Base-by-base conservation (phyloP, 1,139 yeast genomes). In the Yamadazyma conglobata region DNA sequence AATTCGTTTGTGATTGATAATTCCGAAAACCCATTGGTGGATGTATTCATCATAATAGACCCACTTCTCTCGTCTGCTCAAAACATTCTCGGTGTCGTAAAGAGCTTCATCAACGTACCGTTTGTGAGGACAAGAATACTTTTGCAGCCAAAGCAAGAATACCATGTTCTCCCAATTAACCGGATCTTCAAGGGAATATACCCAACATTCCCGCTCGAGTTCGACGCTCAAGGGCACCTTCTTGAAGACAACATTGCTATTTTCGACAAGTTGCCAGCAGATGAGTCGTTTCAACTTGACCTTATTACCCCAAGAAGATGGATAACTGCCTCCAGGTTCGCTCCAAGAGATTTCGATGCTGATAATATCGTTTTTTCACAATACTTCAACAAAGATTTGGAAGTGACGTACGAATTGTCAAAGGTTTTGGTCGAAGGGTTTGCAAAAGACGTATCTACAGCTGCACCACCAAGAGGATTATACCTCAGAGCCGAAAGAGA, bases 41-140 rank as follows among this genome's bases (percentile, higher is more conserved):
- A 79, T 37, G 48, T 89, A 3, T 55, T 75, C 5, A 61, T 83
- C 1, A 59, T 84, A 2, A 45, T 85, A 24, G 89, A 91, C 52
- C 97, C 97, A 2, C 52, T 79, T 4, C 72, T 74, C 35, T 87
- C 82, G 42, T 48, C 61, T 15, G 73, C 95, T 0, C 96, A 86
- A 47, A 75, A 73, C 32, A 47, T 78, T 14, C 45, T 82, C 0
- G 58, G 79, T 0, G 50, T 81, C 12, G 54, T 77, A 4, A 64
- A 64, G n/a, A 47, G 73, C 1, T 44, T 80, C 8, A 56, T 55
- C 22, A 61, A 44, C 48, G 62, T 56, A 36, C 56, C 55, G 2
- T 73, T 70, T 48, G 60, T 78, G 3, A 69, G 73, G 22, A 51
- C 82, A 8, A 67, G 70, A 22, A 56, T 89, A 0, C 50, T 76